A percentile compares a stretch with the other conserved stretches of the same genome.
phyloP scores from a whole-genome alignment of 768 basidiomycete species.

The Calocybe gangraenosa region DNA sequence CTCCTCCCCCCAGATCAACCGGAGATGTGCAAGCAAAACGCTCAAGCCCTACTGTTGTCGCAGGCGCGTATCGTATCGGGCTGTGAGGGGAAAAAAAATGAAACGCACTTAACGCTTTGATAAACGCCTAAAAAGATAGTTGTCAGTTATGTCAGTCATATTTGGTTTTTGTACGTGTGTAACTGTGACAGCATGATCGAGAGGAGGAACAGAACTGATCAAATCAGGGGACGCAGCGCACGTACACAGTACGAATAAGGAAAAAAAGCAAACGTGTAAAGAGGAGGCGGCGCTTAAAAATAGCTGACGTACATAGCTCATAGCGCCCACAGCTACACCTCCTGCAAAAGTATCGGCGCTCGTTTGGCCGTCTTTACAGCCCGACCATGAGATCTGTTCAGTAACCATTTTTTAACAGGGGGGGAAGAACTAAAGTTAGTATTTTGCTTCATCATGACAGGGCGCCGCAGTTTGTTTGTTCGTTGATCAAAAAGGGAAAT shows the following conservation, averaged over 20 bases:
- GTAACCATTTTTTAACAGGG: neutral
- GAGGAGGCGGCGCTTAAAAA: too few relatives aligned
- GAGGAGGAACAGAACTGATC: too few relatives aligned
- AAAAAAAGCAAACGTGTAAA: neutral
- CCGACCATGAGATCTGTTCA: conserved; percentile 71
- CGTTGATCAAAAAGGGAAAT: neutral
- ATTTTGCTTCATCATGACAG: too few relatives aligned
- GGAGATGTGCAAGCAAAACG: too few relatives aligned
- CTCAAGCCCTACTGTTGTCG: too few relatives aligned
- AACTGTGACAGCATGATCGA: too few relatives aligned
- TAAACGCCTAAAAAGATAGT: conserved; percentile 53
- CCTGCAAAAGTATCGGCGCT: conserved; percentile 67
- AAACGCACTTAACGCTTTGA: conserved; percentile 42
- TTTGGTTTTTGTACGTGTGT: too few relatives aligned
- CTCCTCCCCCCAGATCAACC: too few relatives aligned
- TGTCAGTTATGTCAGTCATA: too few relatives aligned
- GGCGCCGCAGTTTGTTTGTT: too few relatives aligned
- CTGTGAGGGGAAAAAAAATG: neutral
- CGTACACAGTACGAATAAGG: conserved; percentile 1
- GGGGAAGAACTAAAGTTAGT: neutral
- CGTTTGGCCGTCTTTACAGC: conserved; percentile 66
- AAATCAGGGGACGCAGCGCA: too few relatives aligned
- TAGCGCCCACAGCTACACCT: conserved; percentile 70
- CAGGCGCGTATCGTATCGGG: too few relatives aligned
- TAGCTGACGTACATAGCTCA: conserved; percentile 71